phyloP scores from a whole-genome alignment of 768 basidiomycete genomes.

The Tylopilus rubrobrunneus region DNA sequence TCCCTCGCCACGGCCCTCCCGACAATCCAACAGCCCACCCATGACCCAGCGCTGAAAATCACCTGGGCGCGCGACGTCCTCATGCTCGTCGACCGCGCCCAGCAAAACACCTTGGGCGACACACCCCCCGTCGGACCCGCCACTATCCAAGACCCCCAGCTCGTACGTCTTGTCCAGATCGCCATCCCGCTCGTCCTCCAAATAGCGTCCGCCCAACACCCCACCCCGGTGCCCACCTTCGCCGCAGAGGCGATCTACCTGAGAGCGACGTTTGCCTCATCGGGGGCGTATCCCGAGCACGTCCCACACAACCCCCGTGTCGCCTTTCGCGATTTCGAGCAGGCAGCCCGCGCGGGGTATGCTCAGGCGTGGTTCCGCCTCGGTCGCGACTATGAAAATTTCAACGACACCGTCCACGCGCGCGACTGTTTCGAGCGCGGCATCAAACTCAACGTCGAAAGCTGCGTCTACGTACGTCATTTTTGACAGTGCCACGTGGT shows the following conservation, averaged over 20 bases:
- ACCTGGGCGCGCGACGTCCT: slow-evolving; percentile 83
- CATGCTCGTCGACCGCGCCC: slow-evolving; percentile 63
- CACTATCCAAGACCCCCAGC: slow-evolving; percentile 53
- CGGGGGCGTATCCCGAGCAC: slow-evolving; percentile 66
- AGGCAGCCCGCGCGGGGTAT: slow-evolving; percentile 73
- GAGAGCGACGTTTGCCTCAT: slow-evolving; percentile 68
- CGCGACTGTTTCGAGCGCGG: slow-evolving; percentile 87
- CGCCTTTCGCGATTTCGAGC: slow-evolving; percentile 90
- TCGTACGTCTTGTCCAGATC: slow-evolving; percentile 55
- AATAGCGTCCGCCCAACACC: slow-evolving; percentile 39
- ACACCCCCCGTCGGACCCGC: slow-evolving; percentile 47
- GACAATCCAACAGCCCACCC: slow-evolving; percentile 49
- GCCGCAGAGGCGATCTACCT: slow-evolving; percentile 74
- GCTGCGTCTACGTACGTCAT: slow-evolving; percentile 44
- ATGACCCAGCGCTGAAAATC: slow-evolving; percentile 59
- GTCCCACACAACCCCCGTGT: slow-evolving; percentile 63
- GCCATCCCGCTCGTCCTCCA: slow-evolving; percentile 66
- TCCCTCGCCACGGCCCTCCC: slow-evolving; percentile 50
- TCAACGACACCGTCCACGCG: slow-evolving; percentile 69
- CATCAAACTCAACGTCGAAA: slow-evolving; percentile 66
- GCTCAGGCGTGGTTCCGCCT: slow-evolving; percentile 87
- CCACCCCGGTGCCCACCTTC: slow-evolving; percentile 37
- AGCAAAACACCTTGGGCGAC: slow-evolving; percentile 38
- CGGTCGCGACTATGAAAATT: slow-evolving; percentile 88
- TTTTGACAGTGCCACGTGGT: no score